A percentile compares a stretch with the other conserved stretches of the same genome.
Conservation (phyloP, 192 early-diverging fungal genomes). For the Obelidium mucronatum region DNA sequence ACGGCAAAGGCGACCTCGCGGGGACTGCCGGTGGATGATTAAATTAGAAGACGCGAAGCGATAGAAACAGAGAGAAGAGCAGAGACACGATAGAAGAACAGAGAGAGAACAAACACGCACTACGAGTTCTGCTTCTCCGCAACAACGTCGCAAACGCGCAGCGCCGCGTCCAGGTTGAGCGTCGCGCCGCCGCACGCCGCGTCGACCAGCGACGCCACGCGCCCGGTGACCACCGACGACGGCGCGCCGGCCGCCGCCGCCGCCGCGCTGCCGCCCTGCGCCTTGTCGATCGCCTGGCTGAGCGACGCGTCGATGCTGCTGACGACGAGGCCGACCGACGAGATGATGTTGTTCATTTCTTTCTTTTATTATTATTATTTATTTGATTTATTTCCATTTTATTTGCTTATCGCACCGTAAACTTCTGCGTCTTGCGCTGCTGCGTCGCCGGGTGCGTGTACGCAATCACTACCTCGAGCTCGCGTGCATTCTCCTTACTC, state of each 20-base stretch:
- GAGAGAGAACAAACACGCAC: not conserved
- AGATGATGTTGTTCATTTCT: not conserved
- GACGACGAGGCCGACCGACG: not conserved
- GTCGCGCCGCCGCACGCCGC: not conserved
- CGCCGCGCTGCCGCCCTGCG: not conserved
- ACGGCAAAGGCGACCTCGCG: conserved; percentile 79
- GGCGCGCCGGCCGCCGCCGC: not conserved
- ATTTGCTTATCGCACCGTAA: conserved; percentile 37
- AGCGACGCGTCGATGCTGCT: not conserved
- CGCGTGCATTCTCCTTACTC: conserved; percentile 69
- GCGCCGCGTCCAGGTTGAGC: conserved; percentile 30
- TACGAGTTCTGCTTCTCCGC: conserved; percentile 28
- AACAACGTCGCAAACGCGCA: conserved; percentile 33
- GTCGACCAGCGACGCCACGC: conserved; percentile 13
- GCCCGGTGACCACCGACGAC: conserved; percentile 7
- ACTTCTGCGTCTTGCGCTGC: conserved; percentile 24
- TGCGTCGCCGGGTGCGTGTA: conserved; percentile 24
- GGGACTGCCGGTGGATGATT: conserved; percentile 55
- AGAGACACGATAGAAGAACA: not conserved
- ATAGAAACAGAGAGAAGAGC: not conserved
- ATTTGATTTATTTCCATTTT: too few relatives aligned
- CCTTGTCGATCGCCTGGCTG: not conserved
- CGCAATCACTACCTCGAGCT: conserved; percentile 64
- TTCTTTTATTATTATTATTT: too few relatives aligned
- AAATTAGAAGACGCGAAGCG: not conserved